Evolutionary conservation across 495 filamentous ascomycete species (phyloP).

Genomic region (Cudoniella acicularis): DNA sequence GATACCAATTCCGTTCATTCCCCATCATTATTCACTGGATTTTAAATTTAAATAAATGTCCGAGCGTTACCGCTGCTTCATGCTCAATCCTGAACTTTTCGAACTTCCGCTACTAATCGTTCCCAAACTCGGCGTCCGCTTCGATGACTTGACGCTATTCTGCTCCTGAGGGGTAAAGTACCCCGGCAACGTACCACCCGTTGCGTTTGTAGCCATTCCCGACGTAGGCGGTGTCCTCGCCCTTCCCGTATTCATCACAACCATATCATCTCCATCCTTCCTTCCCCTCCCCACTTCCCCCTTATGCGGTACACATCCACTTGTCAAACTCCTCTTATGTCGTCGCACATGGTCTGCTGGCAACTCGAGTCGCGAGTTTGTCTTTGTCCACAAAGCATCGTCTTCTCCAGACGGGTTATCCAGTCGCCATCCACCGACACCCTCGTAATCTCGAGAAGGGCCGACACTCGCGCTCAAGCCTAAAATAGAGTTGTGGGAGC

Average conservation of each 20-base stretch:
- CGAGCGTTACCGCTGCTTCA: constrained; percentile 17
- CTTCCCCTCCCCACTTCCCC: not conserved
- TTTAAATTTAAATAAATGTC: not conserved
- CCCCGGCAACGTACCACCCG: constrained; percentile 4
- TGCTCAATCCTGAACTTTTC: constrained; percentile 16
- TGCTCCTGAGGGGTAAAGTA: constrained; percentile 17
- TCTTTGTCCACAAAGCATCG: constrained; percentile 64
- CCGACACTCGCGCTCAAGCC: constrained; percentile 38
- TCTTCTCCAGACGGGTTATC: constrained; percentile 51
- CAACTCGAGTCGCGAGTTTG: constrained; percentile 70
- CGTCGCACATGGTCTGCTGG: constrained; percentile 36
- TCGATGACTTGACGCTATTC: constrained; percentile 5
- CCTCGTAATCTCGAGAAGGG: constrained; percentile 72
- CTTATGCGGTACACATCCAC: constrained; percentile 11
- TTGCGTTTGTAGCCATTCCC: not conserved
- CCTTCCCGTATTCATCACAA: constrained; percentile 32
- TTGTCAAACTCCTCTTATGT: constrained; percentile 21
- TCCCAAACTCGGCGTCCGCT: constrained; percentile 2
- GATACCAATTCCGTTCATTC: too few species aligned
- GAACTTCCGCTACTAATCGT: constrained; percentile 17
- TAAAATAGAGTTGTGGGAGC: constrained; percentile 26
- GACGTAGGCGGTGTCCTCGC: constrained; percentile 33
- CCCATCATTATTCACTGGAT: not conserved
- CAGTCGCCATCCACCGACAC: constrained; percentile 76
- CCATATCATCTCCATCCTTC: constrained; percentile 5